Conservation (phyloP, 352 stramenopile genomes). For the Phytophthora fragariaefolia region DNA sequence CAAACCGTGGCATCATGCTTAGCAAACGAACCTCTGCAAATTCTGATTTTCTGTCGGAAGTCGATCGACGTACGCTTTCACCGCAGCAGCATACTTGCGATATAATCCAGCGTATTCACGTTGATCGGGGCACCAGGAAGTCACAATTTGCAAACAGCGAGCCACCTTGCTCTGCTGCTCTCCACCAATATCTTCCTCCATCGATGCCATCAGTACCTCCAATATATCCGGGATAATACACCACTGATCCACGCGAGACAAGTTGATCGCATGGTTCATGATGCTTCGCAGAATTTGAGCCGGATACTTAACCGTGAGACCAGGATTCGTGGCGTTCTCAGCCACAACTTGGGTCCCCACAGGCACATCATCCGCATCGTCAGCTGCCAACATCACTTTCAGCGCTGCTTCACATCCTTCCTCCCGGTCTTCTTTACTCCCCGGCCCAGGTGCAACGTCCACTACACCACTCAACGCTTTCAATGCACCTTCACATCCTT, state of each 20-base stretch:
- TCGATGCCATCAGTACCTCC: slow-evolving; percentile 5
- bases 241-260: neutral
- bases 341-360: too few species aligned
- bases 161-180: neutral
- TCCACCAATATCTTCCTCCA: slow-evolving; percentile 10
- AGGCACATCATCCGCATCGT: too few species aligned
- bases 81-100: slow-evolving; percentile 5
- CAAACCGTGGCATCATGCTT: neutral
- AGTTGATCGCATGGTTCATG: slow-evolving; percentile 4
- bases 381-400: too few species aligned
- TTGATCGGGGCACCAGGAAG: slow-evolving; percentile 7
- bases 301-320: neutral
- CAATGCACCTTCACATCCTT: too few species aligned
- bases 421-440: too few species aligned
- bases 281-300: slow-evolving; percentile 11
- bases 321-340: too few species aligned
- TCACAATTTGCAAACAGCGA: slow-evolving; percentile 4
- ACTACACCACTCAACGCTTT: too few species aligned
- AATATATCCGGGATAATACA: slow-evolving; percentile 16
- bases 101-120: slow-evolving; percentile 10
- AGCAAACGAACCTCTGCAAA: too few species aligned
- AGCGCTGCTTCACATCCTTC: too few species aligned
- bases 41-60: slow-evolving; percentile 2
- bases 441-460: too few species aligned
- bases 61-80: slow-evolving; percentile 7